phyloP scores from a whole-genome alignment of 768 basidiomycete genomes.

The Russula sp. region DNA sequence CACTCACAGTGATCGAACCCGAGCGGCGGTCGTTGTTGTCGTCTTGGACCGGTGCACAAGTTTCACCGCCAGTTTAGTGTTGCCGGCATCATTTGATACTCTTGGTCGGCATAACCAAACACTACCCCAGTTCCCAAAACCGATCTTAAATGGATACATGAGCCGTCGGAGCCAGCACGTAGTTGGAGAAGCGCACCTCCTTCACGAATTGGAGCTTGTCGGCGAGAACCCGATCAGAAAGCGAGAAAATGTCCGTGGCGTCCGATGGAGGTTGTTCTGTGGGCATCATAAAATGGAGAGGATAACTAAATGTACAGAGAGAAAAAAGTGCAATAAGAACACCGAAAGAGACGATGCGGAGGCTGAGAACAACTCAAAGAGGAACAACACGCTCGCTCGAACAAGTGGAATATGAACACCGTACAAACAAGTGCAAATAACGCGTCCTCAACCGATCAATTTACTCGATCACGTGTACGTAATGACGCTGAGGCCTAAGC shows the following conservation, averaged over 20 bases:
- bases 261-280: conserved; percentile 36
- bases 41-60: conserved; percentile 83
- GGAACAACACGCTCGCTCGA: neutral
- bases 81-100: conserved; percentile 42
- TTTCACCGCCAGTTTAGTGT: conserved; percentile 79
- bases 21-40: conserved; percentile 81
- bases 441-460: conserved; percentile 10
- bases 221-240: conserved; percentile 69
- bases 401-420: conserved; percentile 25
- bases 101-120: conserved; percentile 79
- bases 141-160: conserved; percentile 53
- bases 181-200: conserved; percentile 49
- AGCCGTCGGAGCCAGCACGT: conserved; percentile 11
- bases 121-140: conserved; percentile 91
- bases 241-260: conserved; percentile 64
- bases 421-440: conserved; percentile 24
- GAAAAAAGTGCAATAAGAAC: neutral
- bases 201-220: conserved; percentile 71
- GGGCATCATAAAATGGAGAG: conserved; percentile 32
- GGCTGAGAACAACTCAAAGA: conserved; percentile 8
- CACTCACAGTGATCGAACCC: conserved; percentile 81
- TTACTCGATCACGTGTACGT: conserved; percentile 14
- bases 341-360: neutral
- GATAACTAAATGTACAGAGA: conserved; percentile 23
- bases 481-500: neutral